Base-by-base conservation (phyloP, 2,329 filamentous ascomycete genomes). In the Sclerotinia nivalis region DNA sequence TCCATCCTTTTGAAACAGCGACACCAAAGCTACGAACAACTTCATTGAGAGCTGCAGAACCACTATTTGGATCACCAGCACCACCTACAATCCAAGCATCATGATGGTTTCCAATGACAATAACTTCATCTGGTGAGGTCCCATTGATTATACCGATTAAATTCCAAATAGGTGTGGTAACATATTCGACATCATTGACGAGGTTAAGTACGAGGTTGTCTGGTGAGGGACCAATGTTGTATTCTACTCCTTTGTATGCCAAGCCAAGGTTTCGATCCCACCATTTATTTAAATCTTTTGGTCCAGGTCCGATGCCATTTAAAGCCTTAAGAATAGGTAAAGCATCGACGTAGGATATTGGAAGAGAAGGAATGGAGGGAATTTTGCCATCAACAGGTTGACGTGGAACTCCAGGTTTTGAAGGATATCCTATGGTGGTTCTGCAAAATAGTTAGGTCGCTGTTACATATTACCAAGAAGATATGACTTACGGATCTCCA, bases 81-180 rank as follows among this genome's bases (percentile, higher is more conserved):
- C 93, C 92, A n/a, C 93, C 93, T 28, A 90, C 89, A 76, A 95
- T 90, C 93, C 93, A 96, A 0, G 94, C 92, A 80, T 97, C 93
- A 47, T 93, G 88, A 77, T 97, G 94, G 77, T 97, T 97, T n/a
- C 94, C 93, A 45, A 98, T 82, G 4, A 99, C 86, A 59, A 99
- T 84, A 0, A 97, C 93, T 77, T 97, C 93, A 75, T 97, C 89
- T 76, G 93, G 88, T 49, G 96, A 88, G 0, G 91, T 91, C 13
- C 95, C 96, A 76, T 97, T 97, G 79, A 99, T 92, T 59, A 96
- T 84, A 58, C 95, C 95, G 73, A 98, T 95, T 2, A 96, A 92
- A 77, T 99, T 91, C 93, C 93, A 97, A 66, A 95, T 83, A 5
- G 92, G 91, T 0, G 91, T 96, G 0, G 87, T 95, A 20, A 88